Evolutionary conservation across 2,329 filamentous ascomycete genomes (phyloP).

Genomic region (Neobulgaria alba): DNA sequence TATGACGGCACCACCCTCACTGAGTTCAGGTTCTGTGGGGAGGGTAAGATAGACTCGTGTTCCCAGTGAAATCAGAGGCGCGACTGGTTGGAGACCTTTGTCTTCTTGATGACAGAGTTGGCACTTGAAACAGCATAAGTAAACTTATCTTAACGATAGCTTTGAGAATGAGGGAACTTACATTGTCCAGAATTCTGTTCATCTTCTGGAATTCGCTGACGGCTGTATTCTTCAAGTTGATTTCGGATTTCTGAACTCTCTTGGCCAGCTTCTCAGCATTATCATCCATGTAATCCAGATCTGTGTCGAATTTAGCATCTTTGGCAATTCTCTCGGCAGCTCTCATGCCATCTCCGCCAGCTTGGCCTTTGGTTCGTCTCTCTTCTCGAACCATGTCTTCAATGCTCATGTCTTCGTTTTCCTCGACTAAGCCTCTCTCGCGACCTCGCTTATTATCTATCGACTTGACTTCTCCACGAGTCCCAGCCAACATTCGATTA

Average conservation of each 20-base stretch:
- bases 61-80: slow-evolving; percentile 76
- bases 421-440: slow-evolving; percentile 76
- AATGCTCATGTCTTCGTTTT: slow-evolving; percentile 92
- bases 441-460: slow-evolving; percentile 73
- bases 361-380: slow-evolving; percentile 68
- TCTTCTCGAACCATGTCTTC: slow-evolving; percentile 98
- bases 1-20: slow-evolving; percentile 75
- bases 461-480: slow-evolving; percentile 62
- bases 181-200: slow-evolving; percentile 70
- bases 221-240: slow-evolving; percentile 79
- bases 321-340: slow-evolving; percentile 92
- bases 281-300: slow-evolving; percentile 95
- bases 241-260: slow-evolving; percentile 78
- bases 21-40: slow-evolving; percentile 81
- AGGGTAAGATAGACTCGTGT: slow-evolving; percentile 84
- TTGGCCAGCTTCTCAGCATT: slow-evolving; percentile 86
- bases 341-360: slow-evolving; percentile 70
- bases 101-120: slow-evolving; percentile 92
- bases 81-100: slow-evolving; percentile 61
- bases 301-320: slow-evolving; percentile 81
- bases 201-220: slow-evolving; percentile 86
- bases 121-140: slow-evolving; percentile 38
- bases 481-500: slow-evolving; percentile 76
- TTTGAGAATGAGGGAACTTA: too few relatives aligned
- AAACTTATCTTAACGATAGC: not conserved